Evolutionary conservation across 164 flowering plant genomes (phyloP).

Genomic region (Tinospora cordifolia): DNA sequence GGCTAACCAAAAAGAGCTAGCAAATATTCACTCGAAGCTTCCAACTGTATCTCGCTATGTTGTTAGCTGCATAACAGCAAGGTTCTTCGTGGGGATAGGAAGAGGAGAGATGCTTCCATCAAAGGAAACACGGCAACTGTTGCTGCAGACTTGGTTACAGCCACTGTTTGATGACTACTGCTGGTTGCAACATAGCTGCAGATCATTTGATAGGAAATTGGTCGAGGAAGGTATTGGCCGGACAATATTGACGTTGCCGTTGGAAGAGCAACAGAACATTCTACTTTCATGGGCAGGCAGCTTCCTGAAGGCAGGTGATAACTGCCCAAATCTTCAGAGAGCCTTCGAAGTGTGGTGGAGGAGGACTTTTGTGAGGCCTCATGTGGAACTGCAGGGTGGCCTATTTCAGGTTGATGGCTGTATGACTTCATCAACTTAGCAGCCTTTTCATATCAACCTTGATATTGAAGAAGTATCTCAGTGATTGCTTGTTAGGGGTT

Average conservation of each 20-base stretch:
- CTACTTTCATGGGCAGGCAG: constrained; percentile 78
- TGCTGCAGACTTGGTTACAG: constrained; percentile 83
- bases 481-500: constrained; percentile 1
- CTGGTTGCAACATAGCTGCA: constrained; percentile 78
- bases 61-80: constrained; percentile 70
- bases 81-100: constrained; percentile 85
- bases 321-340: constrained; percentile 88
- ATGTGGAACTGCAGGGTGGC: constrained; percentile 29
- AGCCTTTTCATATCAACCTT: background rate
- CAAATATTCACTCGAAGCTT: constrained; percentile 48
- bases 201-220: constrained; percentile 74
- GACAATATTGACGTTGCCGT: constrained; percentile 84
- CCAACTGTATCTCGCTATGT: constrained; percentile 67
- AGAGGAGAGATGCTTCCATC: constrained; percentile 79
- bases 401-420: constrained; percentile 17
- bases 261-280: constrained; percentile 86
- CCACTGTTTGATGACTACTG: constrained; percentile 84
- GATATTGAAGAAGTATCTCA: background rate
- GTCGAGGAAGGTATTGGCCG: constrained; percentile 97
- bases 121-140: constrained; percentile 61
- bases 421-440: constrained; percentile 11
- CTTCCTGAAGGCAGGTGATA: constrained; percentile 77
- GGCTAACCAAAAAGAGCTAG: constrained; percentile 73
- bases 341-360: constrained; percentile 99
- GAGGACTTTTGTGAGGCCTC: constrained; percentile 72